These are phyloP conservation scores for Claviceps humidiphila DNA, from an alignment of 2,329 filamentous ascomycete genomes.

Conservation along the genomic window DNA sequence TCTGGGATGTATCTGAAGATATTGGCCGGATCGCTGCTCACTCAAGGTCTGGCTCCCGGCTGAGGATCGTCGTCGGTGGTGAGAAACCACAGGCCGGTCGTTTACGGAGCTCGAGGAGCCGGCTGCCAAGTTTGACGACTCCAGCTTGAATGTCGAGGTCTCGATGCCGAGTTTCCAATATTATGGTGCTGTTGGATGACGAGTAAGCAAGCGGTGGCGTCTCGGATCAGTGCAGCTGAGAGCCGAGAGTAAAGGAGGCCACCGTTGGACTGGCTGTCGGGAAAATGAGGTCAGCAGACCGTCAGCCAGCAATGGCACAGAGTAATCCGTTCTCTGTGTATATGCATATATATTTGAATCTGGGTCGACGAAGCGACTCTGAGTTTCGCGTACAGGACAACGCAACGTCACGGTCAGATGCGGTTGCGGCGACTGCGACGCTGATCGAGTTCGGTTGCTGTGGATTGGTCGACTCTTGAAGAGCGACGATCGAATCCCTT, in stretches of 20 bases:
- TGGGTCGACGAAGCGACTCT: not conserved
- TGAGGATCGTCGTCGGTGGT: conserved; percentile 38
- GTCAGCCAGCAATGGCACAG: not conserved
- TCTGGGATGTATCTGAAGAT: conserved; percentile 19
- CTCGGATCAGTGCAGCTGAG: conserved; percentile 1
- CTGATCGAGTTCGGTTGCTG: not conserved
- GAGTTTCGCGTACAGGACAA: not conserved
- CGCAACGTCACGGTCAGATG: not conserved
- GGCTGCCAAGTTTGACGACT: conserved; percentile 32
- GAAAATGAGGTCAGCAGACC: not conserved
- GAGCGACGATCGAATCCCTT: not conserved
- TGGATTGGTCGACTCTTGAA: not conserved
- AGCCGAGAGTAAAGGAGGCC: not conserved
- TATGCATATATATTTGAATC: not conserved
- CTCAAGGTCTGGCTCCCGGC: conserved; percentile 19
- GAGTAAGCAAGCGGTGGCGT: not conserved
- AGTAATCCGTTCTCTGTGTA: not conserved
- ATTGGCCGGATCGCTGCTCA: conserved; percentile 18
- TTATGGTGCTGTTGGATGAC: not conserved
- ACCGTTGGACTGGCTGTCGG: not conserved
- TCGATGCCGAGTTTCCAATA: conserved; percentile 3
- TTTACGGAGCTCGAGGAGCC: conserved; percentile 42
- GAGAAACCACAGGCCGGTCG: conserved; percentile 32
- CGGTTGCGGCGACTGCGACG: too few relatives aligned
- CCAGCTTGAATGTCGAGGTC: conserved; percentile 30